phyloP scores from a whole-genome alignment of 148 eudicot genomes.

The Diospyros kaki region DNA sequence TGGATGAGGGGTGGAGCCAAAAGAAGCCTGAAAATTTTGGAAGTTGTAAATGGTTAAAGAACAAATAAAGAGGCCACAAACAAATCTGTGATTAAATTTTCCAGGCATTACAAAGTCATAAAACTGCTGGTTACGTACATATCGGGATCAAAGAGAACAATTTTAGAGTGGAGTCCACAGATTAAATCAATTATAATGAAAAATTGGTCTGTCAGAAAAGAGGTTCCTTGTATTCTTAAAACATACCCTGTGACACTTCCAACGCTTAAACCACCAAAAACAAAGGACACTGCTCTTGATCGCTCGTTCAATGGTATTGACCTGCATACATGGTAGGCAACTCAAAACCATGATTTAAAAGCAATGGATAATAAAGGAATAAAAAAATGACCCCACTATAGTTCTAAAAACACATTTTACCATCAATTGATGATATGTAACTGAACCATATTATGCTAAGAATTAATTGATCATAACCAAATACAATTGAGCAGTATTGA shows the following conservation, averaged over 20 bases:
- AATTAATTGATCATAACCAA: background rate
- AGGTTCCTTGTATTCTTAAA: background rate
- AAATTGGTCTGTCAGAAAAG: background rate
- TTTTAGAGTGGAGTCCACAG: background rate
- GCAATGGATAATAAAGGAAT: background rate
- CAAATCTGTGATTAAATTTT: background rate
- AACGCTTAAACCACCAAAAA: constrained; percentile 96
- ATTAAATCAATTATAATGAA: background rate
- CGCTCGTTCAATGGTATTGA: constrained; percentile 90
- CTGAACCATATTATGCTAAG: background rate
- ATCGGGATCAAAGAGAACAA: background rate
- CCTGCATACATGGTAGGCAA: constrained; percentile 37
- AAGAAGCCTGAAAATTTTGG: constrained; percentile 59
- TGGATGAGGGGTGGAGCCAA: constrained; percentile 95
- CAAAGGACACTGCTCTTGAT: constrained; percentile 94
- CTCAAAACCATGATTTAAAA: background rate
- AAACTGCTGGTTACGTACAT: background rate
- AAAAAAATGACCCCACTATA: background rate
- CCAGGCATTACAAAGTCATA: background rate
- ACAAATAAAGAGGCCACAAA: background rate
- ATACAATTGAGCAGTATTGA: constrained; percentile 4
- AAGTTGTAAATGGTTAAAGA: constrained; percentile 11
- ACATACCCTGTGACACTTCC: constrained; percentile 96
- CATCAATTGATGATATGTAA: background rate
- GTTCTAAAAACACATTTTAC: background rate